Base-by-base conservation (phyloP, 108 stramenopile species). In the Bacterosira constricta region DNA sequence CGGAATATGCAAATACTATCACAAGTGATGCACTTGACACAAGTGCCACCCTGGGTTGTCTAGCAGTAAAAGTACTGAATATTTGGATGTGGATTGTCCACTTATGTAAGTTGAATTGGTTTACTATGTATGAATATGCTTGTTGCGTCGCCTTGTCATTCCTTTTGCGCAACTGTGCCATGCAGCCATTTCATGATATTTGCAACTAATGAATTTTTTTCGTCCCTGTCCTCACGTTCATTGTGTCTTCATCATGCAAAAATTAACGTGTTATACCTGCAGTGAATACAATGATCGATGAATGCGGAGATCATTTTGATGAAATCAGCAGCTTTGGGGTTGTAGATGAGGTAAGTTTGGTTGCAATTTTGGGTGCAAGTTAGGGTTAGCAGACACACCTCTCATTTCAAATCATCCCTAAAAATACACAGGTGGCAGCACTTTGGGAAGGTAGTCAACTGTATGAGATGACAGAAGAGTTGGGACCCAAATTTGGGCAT, bases 61-160 rank as follows among this genome's bases (percentile, higher is more conserved):
- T 49, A 10, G 58, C 65, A 23, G 31, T 71, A 3, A 71, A 71
- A 46, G 85, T 78, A 9, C 63, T 91, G 1, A 89, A 88, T 79
- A 30, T 94, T 21, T 94, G 90, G 90, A 90, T 91, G 90, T 85
- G 84, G 51, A 76, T 89, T 63, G 84, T 85, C 0, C 89, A 91
- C 60, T 49, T 75, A 37, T 73, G 46, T 47, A 51, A 65, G 53
- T 54, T 30, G 4, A 30, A 54, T 54, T 54, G 29, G 29, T 52
- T 35, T 30, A 47, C 5, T 9, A 54, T 32, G 11, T 49, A 25
- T 1, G 21, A 25, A 26, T 25, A 10, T 25, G 7, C 8, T 11
- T 25, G 47, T 49, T 11, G 21, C 4, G n/a, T n/a, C n/a, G n/a
- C n/a, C n/a, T n/a, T n/a, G n/a, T n/a, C n/a, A n/a, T n/a, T n/a